Conservation (phyloP, 768 basidiomycete genomes). For the Xerocomellus chrysenteron region DNA sequence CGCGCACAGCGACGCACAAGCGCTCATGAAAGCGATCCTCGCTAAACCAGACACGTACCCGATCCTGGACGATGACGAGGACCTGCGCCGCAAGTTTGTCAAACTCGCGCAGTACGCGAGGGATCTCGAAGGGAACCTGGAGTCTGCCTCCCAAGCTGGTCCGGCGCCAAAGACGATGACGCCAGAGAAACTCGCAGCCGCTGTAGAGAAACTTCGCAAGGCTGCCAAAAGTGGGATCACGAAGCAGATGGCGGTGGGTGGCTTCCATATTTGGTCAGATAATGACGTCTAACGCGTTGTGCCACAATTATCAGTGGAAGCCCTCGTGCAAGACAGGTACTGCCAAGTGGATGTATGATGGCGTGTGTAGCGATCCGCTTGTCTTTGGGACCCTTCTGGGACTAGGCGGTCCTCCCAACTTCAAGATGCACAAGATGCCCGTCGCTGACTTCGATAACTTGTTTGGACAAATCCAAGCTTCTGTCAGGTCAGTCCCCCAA, state of each 20-base stretch:
- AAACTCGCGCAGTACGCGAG: conserved; percentile 35
- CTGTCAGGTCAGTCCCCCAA: conserved; percentile 35
- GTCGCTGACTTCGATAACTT: conserved; percentile 33
- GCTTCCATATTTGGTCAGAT: not conserved
- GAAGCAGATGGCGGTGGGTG: conserved; percentile 46
- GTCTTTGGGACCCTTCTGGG: conserved; percentile 48
- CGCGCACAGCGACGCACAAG: conserved; percentile 32
- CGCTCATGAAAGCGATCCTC: conserved; percentile 40
- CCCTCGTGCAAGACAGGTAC: conserved; percentile 45
- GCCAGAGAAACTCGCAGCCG: conserved; percentile 38
- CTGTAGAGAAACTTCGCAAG: conserved; percentile 44
- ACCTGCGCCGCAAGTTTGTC: conserved; percentile 27
- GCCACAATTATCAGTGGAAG: conserved; percentile 44
- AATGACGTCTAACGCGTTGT: not conserved
- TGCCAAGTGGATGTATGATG: conserved; percentile 53
- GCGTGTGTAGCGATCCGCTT: conserved; percentile 46
- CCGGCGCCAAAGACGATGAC: conserved; percentile 34
- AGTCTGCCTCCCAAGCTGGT: conserved; percentile 14
- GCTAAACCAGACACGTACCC: conserved; percentile 35
- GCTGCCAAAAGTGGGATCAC: conserved; percentile 49
- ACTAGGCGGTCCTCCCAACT: conserved; percentile 44
- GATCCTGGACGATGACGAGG: conserved; percentile 36
- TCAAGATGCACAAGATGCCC: conserved; percentile 49
- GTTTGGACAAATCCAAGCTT: conserved; percentile 36
- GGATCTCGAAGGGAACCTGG: conserved; percentile 31